These are phyloP conservation scores for Aurinia saxatilis DNA, from an alignment of 345 rosid species.

Conservation along the genomic window DNA sequence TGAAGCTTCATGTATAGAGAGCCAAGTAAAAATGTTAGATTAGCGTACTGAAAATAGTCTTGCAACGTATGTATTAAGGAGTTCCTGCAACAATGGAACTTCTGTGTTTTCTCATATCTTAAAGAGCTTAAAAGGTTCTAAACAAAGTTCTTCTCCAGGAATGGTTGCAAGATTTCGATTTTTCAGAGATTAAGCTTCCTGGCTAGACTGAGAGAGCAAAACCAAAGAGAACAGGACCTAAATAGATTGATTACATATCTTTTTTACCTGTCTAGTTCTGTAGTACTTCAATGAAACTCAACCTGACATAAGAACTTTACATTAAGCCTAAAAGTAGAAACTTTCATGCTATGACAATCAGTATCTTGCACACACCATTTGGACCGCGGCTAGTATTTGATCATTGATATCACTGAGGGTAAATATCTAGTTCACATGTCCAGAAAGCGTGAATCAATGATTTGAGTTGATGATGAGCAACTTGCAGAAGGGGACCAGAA, in stretches of 20 bases:
- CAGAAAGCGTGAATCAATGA: constrained; percentile 6
- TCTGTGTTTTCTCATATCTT: constrained; percentile 13
- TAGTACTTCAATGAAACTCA: background rate
- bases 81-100: constrained; percentile 20
- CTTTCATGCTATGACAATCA: background rate
- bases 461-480: constrained; percentile 11
- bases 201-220: background rate
- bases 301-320: background rate
- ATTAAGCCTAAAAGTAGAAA: constrained; percentile 1
- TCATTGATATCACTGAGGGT: background rate
- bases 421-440: background rate
- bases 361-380: background rate
- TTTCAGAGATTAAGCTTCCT: background rate
- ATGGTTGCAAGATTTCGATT: background rate
- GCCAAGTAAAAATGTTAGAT: background rate
- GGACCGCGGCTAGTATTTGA: background rate
- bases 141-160: background rate
- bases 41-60: constrained; percentile 12
- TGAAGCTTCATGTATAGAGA: constrained; percentile 17
- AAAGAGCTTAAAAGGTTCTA: background rate
- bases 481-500: constrained; percentile 28
- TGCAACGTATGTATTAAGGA: constrained; percentile 6
- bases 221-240: background rate
- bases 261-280: background rate
- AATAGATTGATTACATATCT: background rate